Evolutionary conservation across 768 basidiomycete genomes (phyloP), one percentile per base, ranked within the genome.

Genomic region (Lentinula sp.): DNA sequence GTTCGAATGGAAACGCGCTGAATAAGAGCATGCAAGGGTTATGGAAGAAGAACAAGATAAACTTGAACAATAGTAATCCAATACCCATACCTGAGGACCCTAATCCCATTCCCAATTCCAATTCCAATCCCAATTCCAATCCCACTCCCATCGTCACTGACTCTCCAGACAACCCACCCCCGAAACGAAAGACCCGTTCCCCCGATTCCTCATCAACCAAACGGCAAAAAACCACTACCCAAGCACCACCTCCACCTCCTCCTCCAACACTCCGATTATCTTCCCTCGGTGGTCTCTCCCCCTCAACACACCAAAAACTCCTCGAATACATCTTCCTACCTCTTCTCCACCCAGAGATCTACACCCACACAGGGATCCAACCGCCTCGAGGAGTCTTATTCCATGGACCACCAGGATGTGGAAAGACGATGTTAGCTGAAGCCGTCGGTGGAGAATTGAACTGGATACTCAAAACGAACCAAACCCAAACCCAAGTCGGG

Each of bases 321-420:
- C 83, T 97, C 40, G 95, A 98, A 68, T 86, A 96, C n/a, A 94
- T 98, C 13, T 94, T 92, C 1, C 89, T 98, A 85, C 97, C 97
- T 0, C 75, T 99, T 1, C 86, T 87, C 57, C 95, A 98, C 74
- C 97, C 97, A 0, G 97, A 99, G 71, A 86, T 99, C 6, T 98
- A 98, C 74, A 74, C 92, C 4, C 89, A 95, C 65, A 95, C 94
- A 0, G 96, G 97, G 1, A 89, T 97, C 2, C 88, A 91, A 64
- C 89, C 95, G 4, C 95, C 96, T 1, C 76, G 95, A 51, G 97
- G 97, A 10, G 93, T 99, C 0, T 73, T 99, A 21, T 73, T 99
- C 8, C 91, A 98, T 71, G 97, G 97, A 1, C 96, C 97, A 5
- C 95, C 96, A 0, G 97, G 96, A 13, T 98, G 95, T 67, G 97